Conservation (phyloP, 768 basidiomycete genomes). For the Calocybe indica region DNA sequence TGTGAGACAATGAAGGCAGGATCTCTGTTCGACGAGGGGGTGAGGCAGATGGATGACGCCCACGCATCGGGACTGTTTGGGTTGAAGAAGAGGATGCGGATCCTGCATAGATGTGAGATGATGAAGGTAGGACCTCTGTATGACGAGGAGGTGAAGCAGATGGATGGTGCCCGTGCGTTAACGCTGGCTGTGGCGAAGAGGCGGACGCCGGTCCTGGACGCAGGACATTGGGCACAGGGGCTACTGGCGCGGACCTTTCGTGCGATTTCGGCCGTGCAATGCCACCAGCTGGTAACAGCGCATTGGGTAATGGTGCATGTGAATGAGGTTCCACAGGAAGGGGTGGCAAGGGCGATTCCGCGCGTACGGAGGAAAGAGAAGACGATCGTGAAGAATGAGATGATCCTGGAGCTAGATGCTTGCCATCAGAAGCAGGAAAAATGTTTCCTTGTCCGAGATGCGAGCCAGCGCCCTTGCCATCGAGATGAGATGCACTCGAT, state of each 20-base stretch:
- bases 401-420: slow-evolving; percentile 11
- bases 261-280: slow-evolving; percentile 7
- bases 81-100: no score
- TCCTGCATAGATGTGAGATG: no score
- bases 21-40: no score
- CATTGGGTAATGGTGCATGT: slow-evolving; percentile 12
- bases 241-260: slow-evolving; percentile 3
- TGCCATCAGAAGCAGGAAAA: background rate
- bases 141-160: slow-evolving; percentile 1
- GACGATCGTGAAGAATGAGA: slow-evolving; percentile 13
- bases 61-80: no score
- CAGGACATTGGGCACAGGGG: slow-evolving; percentile 33
- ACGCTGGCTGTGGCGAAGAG: slow-evolving; percentile 7
- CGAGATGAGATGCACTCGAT: slow-evolving; percentile 9
- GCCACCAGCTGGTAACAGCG: slow-evolving; percentile 14
- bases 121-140: background rate
- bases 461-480: slow-evolving; percentile 4
- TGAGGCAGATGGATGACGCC: no score
- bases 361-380: slow-evolving; percentile 16
- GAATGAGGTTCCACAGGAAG: slow-evolving; percentile 22
- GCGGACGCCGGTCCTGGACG: slow-evolving; percentile 23
- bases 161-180: slow-evolving; percentile 5
- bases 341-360: slow-evolving; percentile 33
- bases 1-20: no score
- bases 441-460: slow-evolving; percentile 2